Base-by-base conservation (phyloP, 495 filamentous ascomycete genomes). In the Penicillium malachiteum region DNA sequence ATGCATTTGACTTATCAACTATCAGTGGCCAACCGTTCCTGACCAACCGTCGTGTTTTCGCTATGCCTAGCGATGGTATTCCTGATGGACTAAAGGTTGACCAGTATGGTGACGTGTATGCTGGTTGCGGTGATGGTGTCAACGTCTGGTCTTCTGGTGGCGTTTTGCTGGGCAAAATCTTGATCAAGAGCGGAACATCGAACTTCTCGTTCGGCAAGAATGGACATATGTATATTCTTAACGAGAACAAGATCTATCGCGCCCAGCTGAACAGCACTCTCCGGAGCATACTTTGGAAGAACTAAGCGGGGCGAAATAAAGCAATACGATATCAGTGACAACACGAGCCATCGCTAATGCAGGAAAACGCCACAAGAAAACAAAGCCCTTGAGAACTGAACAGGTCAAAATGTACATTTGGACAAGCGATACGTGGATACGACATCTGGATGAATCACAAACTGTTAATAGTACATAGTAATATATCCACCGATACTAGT, bases 21-120 rank as follows among this genome's bases (percentile, higher is more conserved):
- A 47, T 44, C 26, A 45, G 67, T 14, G 57, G 57, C 9, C 57
- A 71, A 13, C 71, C 71, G 0, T 79, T 82, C 55, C 63, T 84
- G 31, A 65, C 58, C 0, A 82, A 83, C 51, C 72, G 72, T 32
- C 76, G 83, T 33, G 68, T 84, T 0, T 88, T 89, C 57, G 84
- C 86, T 2, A 84, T 81, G 59, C 72, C 78, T 7, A 71, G 73
- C 11, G 66, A 68, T 0, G 81, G 83, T 10, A 70, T 81, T 12
- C 81, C 85, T 7, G 84, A 88, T 57, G 84, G 81, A 7, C 68
- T 88, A 54, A 85, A 87, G 63, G 70, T 73, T 54, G 84, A 88
- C 58, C 76, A 71, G 56, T 66, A 76, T 14, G 84, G 83, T 2
- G 84, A 86, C 52, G 78, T 88, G 9, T 88, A 86, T 59, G 66